Base-by-base conservation (phyloP, 1,139 yeast species). In the Hansenula sp. region DNA sequence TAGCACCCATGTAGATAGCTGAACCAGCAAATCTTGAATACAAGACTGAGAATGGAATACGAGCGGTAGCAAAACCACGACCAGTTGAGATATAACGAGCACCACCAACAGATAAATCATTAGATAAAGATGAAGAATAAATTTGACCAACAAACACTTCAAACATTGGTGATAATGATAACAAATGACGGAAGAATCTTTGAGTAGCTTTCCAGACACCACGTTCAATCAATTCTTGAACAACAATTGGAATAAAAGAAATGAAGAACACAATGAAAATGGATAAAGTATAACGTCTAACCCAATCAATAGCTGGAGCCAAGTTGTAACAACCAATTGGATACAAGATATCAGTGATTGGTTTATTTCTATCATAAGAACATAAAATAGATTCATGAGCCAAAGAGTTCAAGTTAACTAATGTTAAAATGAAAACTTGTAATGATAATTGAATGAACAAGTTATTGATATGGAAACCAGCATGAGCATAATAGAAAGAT, bases 71-170 rank as follows among this genome's bases (percentile, higher is more conserved):
- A 62, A 92, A 89, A 67, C 97, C 97, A 81, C 98, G 88, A 69
- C 98, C 98, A 43, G 98, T 92, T 44, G 97, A 89, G 63, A 92
- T 92, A 73, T 92, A 92, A 69, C 97, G 86, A 51, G 98, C 99
- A 74, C 99, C 99, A 72, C 99, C 99, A 62, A 90, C 92, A 46
- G 96, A 79, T 71, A 92, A 75, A 73, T 92, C 97, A 57, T 90
- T 86, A 58, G 84, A 71, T 61, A 92, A 72, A 24, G 98, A 86
- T 50, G 94, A 79, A 42, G 98, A 89, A 64, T 92, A 92, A 55
- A 94, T 90, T 73, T 94, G 99, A 63, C 97, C 96, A 57, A 89
- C 96, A 66, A 92, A 92, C 56, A 92, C 98, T 75, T 92, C 99
- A 62, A 92, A 92, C 79, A 92, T 75, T 57, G 98, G 97, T 33